Evolutionary conservation across 345 rosid species (phyloP).

Genomic region (Linum usitatissimum): DNA sequence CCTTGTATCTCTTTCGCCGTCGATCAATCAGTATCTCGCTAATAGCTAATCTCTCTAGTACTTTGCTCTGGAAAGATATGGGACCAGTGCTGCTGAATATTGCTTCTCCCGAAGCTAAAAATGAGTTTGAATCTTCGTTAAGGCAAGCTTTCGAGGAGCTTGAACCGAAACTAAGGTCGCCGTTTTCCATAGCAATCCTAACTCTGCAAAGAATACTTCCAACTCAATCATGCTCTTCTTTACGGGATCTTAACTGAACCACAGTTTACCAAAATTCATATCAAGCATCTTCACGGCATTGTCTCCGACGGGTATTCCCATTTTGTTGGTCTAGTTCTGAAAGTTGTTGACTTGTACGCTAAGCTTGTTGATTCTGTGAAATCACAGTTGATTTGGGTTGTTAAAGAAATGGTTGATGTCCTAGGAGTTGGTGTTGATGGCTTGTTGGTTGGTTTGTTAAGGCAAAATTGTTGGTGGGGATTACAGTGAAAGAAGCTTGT

Average conservation of each 20-base stretch:
- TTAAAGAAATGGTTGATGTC: constrained; percentile 55
- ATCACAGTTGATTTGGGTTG: constrained; percentile 50
- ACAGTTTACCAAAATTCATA: constrained; percentile 31
- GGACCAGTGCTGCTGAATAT: constrained; percentile 33
- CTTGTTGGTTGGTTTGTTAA: constrained; percentile 40
- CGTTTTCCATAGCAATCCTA: constrained; percentile 46
- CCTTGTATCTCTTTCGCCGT: no score
- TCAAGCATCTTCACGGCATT: constrained; percentile 56
- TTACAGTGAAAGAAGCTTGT: constrained; percentile 51
- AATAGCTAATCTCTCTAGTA: no score
- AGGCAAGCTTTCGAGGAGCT: constrained; percentile 47
- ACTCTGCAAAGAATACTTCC: constrained; percentile 38
- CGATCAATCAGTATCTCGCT: no score
- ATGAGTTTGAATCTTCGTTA: constrained; percentile 41
- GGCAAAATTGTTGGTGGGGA: constrained; percentile 66
- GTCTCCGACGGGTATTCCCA: constrained; percentile 63
- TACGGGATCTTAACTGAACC: constrained; percentile 49
- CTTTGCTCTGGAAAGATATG: constrained; percentile 13
- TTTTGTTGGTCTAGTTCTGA: constrained; percentile 36
- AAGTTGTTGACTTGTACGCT: constrained; percentile 42
- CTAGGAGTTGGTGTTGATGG: constrained; percentile 43
- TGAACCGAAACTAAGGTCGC: constrained; percentile 43
- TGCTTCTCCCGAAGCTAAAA: constrained; percentile 37
- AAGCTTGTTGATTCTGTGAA: constrained; percentile 50
- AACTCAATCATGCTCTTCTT: constrained; percentile 51